Evolutionary conservation across 2,329 filamentous ascomycete genomes (phyloP).

Genomic region (Davidsoniella australis): DNA sequence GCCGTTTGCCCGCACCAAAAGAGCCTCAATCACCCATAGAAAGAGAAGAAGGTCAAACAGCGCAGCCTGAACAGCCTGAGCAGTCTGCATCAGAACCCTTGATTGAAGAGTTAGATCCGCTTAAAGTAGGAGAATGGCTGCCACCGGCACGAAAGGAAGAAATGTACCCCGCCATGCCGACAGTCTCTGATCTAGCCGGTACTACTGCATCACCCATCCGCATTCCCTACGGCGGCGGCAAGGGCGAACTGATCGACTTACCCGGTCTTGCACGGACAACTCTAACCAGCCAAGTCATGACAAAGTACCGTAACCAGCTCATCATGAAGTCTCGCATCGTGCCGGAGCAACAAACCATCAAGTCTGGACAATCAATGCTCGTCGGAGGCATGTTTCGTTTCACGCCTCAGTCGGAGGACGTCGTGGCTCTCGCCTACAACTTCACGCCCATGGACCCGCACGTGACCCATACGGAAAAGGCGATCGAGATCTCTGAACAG

Average conservation of each 20-base stretch:
- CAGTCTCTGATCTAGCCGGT: slow-evolving; percentile 73
- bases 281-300: slow-evolving; percentile 52
- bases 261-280: slow-evolving; percentile 65
- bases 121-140: slow-evolving; percentile 41
- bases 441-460: slow-evolving; percentile 70
- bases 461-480: slow-evolving; percentile 64
- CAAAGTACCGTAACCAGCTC: slow-evolving; percentile 46
- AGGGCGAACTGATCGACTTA: slow-evolving; percentile 83
- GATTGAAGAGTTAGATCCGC: slow-evolving; percentile 14
- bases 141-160: slow-evolving; percentile 59
- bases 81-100: slow-evolving; percentile 10
- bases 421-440: slow-evolving; percentile 62
- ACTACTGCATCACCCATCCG: slow-evolving; percentile 93
- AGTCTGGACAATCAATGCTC: slow-evolving; percentile 62
- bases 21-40: neutral
- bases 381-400: slow-evolving; percentile 78
- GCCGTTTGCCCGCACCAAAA: slow-evolving; percentile 16
- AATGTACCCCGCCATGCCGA: slow-evolving; percentile 66
- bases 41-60: neutral
- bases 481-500: slow-evolving; percentile 53
- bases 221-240: slow-evolving; percentile 70
- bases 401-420: slow-evolving; percentile 47
- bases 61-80: neutral
- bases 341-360: slow-evolving; percentile 57
- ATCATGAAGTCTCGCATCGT: slow-evolving; percentile 64